Base-by-base conservation (phyloP, 2,329 filamentous ascomycete genomes). In the Stagonosporopsis chrysanthemi region DNA sequence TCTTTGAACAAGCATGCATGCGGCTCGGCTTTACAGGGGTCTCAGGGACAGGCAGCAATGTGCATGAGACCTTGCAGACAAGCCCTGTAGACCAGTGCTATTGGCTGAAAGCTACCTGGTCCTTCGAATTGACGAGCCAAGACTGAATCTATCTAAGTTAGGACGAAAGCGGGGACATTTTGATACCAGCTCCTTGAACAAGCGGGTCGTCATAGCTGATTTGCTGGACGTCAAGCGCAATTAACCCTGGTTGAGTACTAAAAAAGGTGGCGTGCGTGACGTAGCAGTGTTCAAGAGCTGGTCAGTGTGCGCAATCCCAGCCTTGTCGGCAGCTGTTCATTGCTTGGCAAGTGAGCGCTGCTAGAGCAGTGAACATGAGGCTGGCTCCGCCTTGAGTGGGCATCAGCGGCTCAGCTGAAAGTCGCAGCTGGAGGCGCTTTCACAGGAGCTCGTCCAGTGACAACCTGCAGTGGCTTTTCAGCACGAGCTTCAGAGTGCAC, bases 1-100 rank as follows among this genome's bases (percentile, higher is more conserved):
- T 42, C 38, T 53, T 28, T 52, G 61, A 64, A 57, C 59, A 55
- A 56, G 56, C 59, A 55, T 29, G 17, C 19, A 36, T 26, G 24
- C 9, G 43, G 51, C 31, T 28, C 52, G n/a, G 6, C 31, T n/a
- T n/a, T 26, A 22, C 9, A 23, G 31, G 29, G 5, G 15, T 19
- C 35, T 26, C 33, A 11, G 42, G 31, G 48, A 33, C 19, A 22
- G 17, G 12, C 26, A 42, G 19, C 4, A 40, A 38, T 33, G 28
- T 47, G 35, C 28, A 23, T 40, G 28, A 47, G 48, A 31, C 33
- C 38, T 31, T 55, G 36, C 42, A 38, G 39, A 47, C 9, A 26
- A 23, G 41, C n/a, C 9, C 31, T 7, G 11, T 38, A 46, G 46
- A 40, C 36, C 43, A 28, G 33, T 36, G 47, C 52, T 26, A 57